Evolutionary conservation across 257 asterid genomes (phyloP).

Genomic region (Nemophila menziesii): DNA sequence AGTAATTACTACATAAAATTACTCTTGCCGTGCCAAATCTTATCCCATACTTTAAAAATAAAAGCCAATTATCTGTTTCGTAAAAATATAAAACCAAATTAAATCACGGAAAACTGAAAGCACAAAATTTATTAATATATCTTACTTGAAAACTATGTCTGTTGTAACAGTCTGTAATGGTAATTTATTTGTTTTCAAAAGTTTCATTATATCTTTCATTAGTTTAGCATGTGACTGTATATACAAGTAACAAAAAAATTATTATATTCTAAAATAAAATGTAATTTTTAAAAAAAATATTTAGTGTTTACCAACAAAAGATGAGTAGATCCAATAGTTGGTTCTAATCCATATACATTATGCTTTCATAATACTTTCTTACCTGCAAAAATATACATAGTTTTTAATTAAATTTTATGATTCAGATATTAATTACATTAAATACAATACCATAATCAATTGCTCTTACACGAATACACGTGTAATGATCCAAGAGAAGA

Average conservation of each 20-base stretch:
- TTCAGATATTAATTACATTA: background rate
- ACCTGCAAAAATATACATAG: constrained; percentile 33
- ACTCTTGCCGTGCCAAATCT: constrained; percentile 61
- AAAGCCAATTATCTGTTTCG: constrained; percentile 51
- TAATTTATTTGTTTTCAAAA: constrained; percentile 48
- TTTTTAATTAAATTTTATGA: background rate
- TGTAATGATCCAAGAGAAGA: no score
- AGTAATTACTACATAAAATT: constrained; percentile 52
- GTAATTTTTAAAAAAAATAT: background rate
- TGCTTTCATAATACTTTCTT: constrained; percentile 62
- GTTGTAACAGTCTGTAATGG: constrained; percentile 85
- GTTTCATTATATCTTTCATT: constrained; percentile 58
- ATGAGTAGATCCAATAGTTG: constrained; percentile 81
- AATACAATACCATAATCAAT: constrained; percentile 51
- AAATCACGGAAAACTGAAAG: no score
- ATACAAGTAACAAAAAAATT: constrained; percentile 13
- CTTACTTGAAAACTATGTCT: constrained; percentile 66
- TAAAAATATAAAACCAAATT: constrained; percentile 1
- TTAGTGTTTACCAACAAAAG: constrained; percentile 48
- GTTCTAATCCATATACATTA: constrained; percentile 57
- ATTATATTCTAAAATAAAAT: background rate
- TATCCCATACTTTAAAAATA: constrained; percentile 58
- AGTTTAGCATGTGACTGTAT: constrained; percentile 77
- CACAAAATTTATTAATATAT: background rate
- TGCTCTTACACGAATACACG: constrained; percentile 78